phyloP scores from a whole-genome alignment of 768 basidiomycete species.

The Melanogaster broomeanus region DNA sequence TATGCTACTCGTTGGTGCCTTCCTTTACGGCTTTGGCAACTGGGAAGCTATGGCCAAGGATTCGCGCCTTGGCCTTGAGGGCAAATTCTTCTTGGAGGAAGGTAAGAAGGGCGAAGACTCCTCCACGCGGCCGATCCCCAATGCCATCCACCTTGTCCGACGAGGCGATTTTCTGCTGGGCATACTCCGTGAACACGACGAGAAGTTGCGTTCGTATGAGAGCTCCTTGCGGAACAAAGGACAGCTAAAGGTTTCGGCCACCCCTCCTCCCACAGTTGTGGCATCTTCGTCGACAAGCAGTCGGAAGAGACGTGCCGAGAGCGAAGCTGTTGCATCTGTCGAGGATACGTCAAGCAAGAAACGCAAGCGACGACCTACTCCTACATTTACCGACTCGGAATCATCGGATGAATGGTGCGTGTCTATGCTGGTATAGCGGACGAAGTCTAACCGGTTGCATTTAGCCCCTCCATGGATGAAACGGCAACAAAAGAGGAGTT shows the following conservation, averaged over 20 bases:
- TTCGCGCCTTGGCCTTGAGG: slow-evolving; percentile 73
- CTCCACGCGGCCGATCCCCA: slow-evolving; percentile 87
- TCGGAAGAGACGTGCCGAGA: slow-evolving; percentile 79
- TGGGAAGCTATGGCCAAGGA: slow-evolving; percentile 98
- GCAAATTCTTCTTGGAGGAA: slow-evolving; percentile 98
- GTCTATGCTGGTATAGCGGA: background rate
- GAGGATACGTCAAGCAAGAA: slow-evolving; percentile 69
- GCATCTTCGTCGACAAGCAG: slow-evolving; percentile 65
- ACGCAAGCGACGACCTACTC: slow-evolving; percentile 92
- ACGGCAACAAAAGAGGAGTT: slow-evolving; percentile 89
- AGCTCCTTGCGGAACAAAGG: slow-evolving; percentile 72
- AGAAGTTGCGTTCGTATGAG: slow-evolving; percentile 89
- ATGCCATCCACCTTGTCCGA: slow-evolving; percentile 96
- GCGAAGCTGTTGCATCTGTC: slow-evolving; percentile 80
- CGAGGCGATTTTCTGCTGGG: slow-evolving; percentile 92
- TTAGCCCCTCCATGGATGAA: slow-evolving; percentile 95
- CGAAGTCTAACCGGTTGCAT: slow-evolving; percentile 3
- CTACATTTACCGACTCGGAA: slow-evolving; percentile 94
- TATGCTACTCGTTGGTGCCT: slow-evolving; percentile 93
- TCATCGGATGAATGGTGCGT: slow-evolving; percentile 90
- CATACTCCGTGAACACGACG: slow-evolving; percentile 83
- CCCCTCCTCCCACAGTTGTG: slow-evolving; percentile 72
- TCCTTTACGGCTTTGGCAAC: slow-evolving; percentile 90
- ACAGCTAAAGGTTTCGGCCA: slow-evolving; percentile 68
- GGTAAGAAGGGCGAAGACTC: slow-evolving; percentile 92